A percentile compares a stretch with the other conserved stretches of the same genome.
These are phyloP conservation scores for Paralagenidium karlingii DNA, from an alignment of 352 stramenopile genomes.

Conservation along the genomic window DNA sequence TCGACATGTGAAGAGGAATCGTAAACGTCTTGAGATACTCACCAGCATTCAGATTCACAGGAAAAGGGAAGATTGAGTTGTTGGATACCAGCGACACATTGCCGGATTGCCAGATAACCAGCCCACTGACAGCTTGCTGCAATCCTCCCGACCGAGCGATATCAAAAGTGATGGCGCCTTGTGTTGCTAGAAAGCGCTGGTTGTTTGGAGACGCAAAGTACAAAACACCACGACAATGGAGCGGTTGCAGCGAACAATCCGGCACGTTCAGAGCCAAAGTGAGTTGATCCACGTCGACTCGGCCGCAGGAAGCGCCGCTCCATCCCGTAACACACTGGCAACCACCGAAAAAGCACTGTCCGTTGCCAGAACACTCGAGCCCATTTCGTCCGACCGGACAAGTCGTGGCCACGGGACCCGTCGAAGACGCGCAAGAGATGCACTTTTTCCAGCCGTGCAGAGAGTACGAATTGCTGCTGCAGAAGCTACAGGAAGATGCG, in stretches of 20 bases:
- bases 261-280: no score
- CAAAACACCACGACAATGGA: no score
- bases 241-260: no score
- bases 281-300: no score
- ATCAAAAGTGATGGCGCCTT: no score
- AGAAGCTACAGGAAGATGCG: constrained; percentile 17
- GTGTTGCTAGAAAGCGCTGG: no score
- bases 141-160: no score
- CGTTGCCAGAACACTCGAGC: constrained; percentile 38
- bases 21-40: constrained; percentile 11
- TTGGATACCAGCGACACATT: constrained; percentile 20
- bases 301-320: constrained; percentile 31
- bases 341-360: constrained; percentile 29
- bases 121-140: constrained; percentile 5
- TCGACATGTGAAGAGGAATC: constrained; percentile 12
- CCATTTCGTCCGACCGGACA: constrained; percentile 44
- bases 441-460: constrained; percentile 42
- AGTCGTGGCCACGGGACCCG: constrained; percentile 11
- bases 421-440: constrained; percentile 21
- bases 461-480: constrained; percentile 19
- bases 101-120: constrained; percentile 10
- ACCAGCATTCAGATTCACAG: constrained; percentile 11
- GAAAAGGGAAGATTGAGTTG: constrained; percentile 4
- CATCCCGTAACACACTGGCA: constrained; percentile 31
- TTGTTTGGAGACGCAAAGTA: no score